A percentile compares a stretch with the other conserved stretches of the same genome.
phyloP scores from a whole-genome alignment of 192 early-diverging fungal genomes.

The Podila horticola region DNA sequence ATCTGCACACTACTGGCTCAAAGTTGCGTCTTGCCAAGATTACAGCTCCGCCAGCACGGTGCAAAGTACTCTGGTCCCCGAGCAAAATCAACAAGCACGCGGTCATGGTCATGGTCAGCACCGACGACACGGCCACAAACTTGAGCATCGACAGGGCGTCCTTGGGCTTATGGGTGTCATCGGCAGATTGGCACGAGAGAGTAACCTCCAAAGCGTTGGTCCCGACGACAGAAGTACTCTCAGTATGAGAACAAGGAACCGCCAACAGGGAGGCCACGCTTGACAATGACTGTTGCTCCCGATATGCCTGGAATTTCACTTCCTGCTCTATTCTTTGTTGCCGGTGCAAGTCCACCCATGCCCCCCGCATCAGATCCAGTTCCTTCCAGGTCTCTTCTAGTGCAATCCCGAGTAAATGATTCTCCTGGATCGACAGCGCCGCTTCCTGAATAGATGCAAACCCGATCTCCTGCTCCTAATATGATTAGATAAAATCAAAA shows the following conservation, averaged over 20 bases:
- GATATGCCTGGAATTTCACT: background rate
- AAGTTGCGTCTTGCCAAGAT: background rate
- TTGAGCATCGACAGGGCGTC: too few species aligned
- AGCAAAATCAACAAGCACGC: background rate
- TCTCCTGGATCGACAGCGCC: constrained; percentile 23
- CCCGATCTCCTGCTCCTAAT: constrained; percentile 19
- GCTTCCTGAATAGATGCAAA: constrained; percentile 28
- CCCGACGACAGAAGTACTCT: too few species aligned
- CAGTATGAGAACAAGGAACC: too few species aligned
- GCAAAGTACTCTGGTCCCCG: background rate
- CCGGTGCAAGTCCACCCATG: background rate
- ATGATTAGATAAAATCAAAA: too few species aligned
- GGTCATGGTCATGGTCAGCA: too few species aligned
- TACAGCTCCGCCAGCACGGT: background rate
- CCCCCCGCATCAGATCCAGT: background rate
- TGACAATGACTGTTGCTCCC: too few species aligned
- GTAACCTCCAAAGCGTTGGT: too few species aligned
- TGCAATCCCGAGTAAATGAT: constrained; percentile 5
- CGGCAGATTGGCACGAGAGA: too few species aligned
- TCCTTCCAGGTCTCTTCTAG: constrained; percentile 10
- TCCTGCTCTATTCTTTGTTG: background rate
- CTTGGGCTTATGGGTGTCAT: too few species aligned
- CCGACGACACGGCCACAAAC: too few species aligned
- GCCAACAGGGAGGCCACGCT: too few species aligned
- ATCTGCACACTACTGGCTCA: background rate